These are phyloP conservation scores for Heterobasidion irregulare DNA, from an alignment of 1,284 basidiomycete species.

Conservation along the genomic window DNA sequence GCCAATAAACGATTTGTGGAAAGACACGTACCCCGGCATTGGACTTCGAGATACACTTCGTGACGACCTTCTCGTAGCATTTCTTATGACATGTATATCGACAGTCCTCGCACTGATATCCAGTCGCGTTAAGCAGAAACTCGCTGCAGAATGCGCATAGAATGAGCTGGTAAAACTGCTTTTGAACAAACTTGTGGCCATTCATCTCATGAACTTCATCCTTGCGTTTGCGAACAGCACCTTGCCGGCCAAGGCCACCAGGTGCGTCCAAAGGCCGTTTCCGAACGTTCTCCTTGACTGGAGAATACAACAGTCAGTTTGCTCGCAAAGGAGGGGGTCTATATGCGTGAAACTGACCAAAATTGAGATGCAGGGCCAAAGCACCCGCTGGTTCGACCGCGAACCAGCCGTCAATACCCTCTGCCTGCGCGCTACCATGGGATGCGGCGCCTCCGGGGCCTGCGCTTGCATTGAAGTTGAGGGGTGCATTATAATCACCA, in stretches of 20 bases:
- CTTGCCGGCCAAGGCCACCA: slow-evolving; percentile 92
- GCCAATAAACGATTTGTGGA: slow-evolving; percentile 1
- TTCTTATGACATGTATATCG: slow-evolving; percentile 99
- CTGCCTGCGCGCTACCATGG: slow-evolving; percentile 30
- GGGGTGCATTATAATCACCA: slow-evolving; percentile 12
- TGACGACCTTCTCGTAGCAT: slow-evolving; percentile 98
- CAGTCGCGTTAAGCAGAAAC: slow-evolving; percentile 93
- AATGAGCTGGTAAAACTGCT: slow-evolving; percentile 98
- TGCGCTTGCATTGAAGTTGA: slow-evolving; percentile 26
- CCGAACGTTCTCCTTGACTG: slow-evolving; percentile 95
- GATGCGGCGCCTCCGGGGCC: slow-evolving; percentile 21
- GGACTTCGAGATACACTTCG: slow-evolving; percentile 98
- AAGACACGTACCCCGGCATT: slow-evolving; percentile 73
- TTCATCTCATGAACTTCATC: slow-evolving; percentile 99
- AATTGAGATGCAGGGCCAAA: slow-evolving; percentile 79
- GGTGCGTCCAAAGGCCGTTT: slow-evolving; percentile 89
- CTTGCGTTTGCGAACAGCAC: slow-evolving; percentile 95
- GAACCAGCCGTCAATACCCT: slow-evolving; percentile 97
- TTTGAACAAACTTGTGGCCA: slow-evolving; percentile 95
- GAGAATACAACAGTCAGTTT: slow-evolving; percentile 5
- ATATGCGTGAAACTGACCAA: slow-evolving; percentile 50
- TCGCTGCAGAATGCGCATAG: slow-evolving; percentile 97
- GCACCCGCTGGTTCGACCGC: slow-evolving; percentile 98
- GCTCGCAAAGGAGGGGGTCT: slow-evolving; percentile 5
- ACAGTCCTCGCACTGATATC: slow-evolving; percentile 99